phyloP scores from a whole-genome alignment of 441 rosid species.

The Eruca vesicaria region DNA sequence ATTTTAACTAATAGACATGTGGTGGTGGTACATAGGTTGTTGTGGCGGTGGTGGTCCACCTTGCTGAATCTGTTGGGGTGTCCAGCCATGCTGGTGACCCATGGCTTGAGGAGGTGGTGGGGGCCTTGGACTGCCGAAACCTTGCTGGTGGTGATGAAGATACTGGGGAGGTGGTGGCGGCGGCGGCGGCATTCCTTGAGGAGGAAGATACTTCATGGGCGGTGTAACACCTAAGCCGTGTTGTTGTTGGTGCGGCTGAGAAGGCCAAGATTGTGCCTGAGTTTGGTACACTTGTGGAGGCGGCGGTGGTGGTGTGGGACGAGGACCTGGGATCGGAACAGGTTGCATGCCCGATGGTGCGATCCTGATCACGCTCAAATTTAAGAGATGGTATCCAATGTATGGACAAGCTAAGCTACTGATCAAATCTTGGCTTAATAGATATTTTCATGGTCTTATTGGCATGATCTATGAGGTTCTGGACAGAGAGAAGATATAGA shows the following conservation, averaged over 20 bases:
- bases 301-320: slow-evolving; percentile 83
- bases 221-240: slow-evolving; percentile 60
- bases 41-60: slow-evolving; percentile 55
- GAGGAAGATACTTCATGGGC: slow-evolving; percentile 63
- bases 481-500: too few relatives aligned
- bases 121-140: slow-evolving; percentile 41
- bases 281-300: slow-evolving; percentile 77
- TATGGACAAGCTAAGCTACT: too few relatives aligned
- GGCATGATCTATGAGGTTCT: too few relatives aligned
- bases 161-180: slow-evolving; percentile 65
- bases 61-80: slow-evolving; percentile 59
- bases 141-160: slow-evolving; percentile 30
- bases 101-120: slow-evolving; percentile 55
- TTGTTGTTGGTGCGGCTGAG: slow-evolving; percentile 59
- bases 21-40: slow-evolving; percentile 37
- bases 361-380: too few relatives aligned
- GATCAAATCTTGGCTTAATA: too few relatives aligned
- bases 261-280: slow-evolving; percentile 68
- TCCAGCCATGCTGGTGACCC: slow-evolving; percentile 70
- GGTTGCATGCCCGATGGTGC: too few relatives aligned
- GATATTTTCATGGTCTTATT: too few relatives aligned
- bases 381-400: too few relatives aligned
- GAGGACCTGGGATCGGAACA: slow-evolving; percentile 45
- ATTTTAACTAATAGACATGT: slow-evolving; percentile 55
- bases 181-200: slow-evolving; percentile 66